These are phyloP conservation scores for Bryoerythrophyllum caledonicum DNA, from an alignment of 225 moss, liverwort and hornwort genomes.

Conservation along the genomic window DNA sequence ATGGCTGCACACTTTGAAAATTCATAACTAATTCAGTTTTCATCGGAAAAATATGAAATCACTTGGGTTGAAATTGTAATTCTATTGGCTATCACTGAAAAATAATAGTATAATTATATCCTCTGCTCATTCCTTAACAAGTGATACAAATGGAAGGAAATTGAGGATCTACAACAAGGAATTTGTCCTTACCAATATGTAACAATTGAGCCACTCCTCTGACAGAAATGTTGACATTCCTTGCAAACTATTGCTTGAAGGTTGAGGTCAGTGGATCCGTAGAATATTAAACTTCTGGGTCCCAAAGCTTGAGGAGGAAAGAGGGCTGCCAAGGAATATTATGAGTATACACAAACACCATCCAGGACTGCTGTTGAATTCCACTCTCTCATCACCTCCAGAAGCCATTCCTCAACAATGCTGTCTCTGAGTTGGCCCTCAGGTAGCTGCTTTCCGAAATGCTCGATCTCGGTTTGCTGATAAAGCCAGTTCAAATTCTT, in stretches of 20 bases:
- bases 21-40: too few relatives aligned
- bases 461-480: conserved; percentile 9
- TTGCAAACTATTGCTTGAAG: background rate
- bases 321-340: background rate
- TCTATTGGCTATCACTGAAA: too few relatives aligned
- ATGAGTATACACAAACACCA: background rate
- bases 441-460: conserved; percentile 1
- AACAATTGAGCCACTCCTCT: background rate
- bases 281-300: background rate
- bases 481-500: background rate
- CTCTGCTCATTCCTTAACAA: too few relatives aligned
- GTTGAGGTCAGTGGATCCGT: background rate
- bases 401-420: conserved; percentile 3
- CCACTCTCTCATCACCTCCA: background rate
- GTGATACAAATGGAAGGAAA: too few relatives aligned
- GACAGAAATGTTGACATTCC: background rate
- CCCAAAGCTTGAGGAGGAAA: background rate
- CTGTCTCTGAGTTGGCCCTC: conserved; percentile 6
- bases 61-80: too few relatives aligned
- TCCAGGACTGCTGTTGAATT: background rate
- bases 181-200: too few relatives aligned
- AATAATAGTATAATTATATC: too few relatives aligned
- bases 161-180: too few relatives aligned
- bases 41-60: too few relatives aligned
- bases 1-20: too few relatives aligned